Conservation (phyloP, 73 alveolate species). For the Effrenium voratum region DNA sequence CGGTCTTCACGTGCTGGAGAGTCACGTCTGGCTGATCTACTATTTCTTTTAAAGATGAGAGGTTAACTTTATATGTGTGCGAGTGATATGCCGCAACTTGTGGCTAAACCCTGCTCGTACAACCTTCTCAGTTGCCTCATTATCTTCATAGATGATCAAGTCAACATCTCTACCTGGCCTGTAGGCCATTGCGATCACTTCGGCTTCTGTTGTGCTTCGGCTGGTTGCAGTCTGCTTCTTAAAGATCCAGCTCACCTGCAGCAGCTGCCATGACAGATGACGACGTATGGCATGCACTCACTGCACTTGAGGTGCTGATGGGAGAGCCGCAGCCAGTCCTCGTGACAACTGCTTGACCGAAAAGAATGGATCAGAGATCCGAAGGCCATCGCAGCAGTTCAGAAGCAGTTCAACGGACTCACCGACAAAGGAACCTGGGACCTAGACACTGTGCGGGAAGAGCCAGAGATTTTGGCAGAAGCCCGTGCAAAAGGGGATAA, state of each 20-base stretch:
- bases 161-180: not conserved
- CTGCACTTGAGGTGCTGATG: too few species aligned
- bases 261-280: too few species aligned
- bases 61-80: not conserved
- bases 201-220: constrained; percentile 23
- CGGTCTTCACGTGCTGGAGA: too few species aligned
- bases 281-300: too few species aligned
- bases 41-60: too few species aligned
- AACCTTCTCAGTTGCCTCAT: not conserved
- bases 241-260: not conserved
- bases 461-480: not conserved
- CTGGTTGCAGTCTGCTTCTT: not conserved
- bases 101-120: not conserved
- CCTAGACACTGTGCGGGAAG: not conserved
- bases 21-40: too few species aligned
- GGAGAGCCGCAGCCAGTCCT: not conserved
- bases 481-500: not conserved
- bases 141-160: not conserved
- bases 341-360: too few species aligned
- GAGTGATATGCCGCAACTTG: not conserved
- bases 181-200: not conserved
- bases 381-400: too few species aligned
- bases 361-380: too few species aligned
- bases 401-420: not conserved
- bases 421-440: not conserved